Evolutionary conservation across 768 basidiomycete genomes (phyloP).

Genomic region (Lactifluus subvellereus): DNA sequence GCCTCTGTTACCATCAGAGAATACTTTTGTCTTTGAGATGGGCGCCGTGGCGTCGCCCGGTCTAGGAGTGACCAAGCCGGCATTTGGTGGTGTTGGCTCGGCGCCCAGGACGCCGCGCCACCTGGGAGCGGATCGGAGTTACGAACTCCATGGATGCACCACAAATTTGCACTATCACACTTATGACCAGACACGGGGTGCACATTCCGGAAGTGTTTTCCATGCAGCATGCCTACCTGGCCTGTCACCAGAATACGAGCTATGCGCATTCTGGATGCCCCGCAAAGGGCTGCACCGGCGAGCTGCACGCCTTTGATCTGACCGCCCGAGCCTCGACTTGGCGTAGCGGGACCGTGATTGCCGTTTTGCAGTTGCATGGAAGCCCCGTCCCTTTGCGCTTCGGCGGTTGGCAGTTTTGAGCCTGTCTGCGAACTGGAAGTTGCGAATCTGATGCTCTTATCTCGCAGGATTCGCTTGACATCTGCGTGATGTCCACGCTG

Average conservation of each 20-base stretch:
- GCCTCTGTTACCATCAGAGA: slow-evolving; percentile 22
- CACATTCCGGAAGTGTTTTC: neutral
- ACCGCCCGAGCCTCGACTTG: slow-evolving; percentile 33
- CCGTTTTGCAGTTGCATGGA: slow-evolving; percentile 23
- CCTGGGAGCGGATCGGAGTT: slow-evolving; percentile 24
- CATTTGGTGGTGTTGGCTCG: neutral
- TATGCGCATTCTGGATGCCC: slow-evolving; percentile 42
- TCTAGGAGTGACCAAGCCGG: slow-evolving; percentile 26
- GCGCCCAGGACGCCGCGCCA: neutral
- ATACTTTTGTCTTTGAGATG: slow-evolving; percentile 41
- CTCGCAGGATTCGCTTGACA: slow-evolving; percentile 34
- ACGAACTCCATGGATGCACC: slow-evolving; percentile 33
- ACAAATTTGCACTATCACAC: slow-evolving; percentile 34
- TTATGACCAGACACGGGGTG: slow-evolving; percentile 29
- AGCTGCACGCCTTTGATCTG: slow-evolving; percentile 35
- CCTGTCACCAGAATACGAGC: slow-evolving; percentile 28
- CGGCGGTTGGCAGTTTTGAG: slow-evolving; percentile 29
- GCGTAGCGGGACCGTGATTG: slow-evolving; percentile 39
- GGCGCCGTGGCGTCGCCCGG: slow-evolving; percentile 39
- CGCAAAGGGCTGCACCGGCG: slow-evolving; percentile 32
- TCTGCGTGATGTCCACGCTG: slow-evolving; percentile 33
- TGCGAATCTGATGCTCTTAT: neutral
- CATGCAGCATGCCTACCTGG: neutral
- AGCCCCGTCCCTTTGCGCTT: slow-evolving; percentile 34
- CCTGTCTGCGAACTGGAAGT: neutral